Base-by-base conservation (phyloP, 2,329 filamentous ascomycete species). In the Colletotrichum sp. region DNA sequence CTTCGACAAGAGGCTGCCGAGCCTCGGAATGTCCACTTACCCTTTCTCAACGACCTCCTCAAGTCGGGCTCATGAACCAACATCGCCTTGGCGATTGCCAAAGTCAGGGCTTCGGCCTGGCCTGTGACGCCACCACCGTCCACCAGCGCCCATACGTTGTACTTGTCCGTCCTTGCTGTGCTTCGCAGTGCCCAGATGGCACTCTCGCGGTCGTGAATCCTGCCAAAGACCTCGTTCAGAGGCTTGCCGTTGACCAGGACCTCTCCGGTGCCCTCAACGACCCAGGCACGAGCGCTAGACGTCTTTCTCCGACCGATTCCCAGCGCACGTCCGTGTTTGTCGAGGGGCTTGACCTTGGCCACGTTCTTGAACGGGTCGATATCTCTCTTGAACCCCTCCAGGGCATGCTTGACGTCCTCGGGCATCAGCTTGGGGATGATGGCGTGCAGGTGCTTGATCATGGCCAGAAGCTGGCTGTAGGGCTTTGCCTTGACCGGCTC, bases 261-360 rank as follows among this genome's bases (percentile, higher is more conserved):
- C 85, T 98, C 94, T 16, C 97, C 97, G 13, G 94, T 95, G 7
- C 97, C 97, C 86, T 98, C 96, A 6, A 99, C 95, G 26, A 99
- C 87, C 87, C 93, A 97, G 12, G 95, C 97, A 71, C 93, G 92
- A 2, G 97, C 97, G 28, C 92, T 92, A 4, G 96, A 96, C 55
- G 94, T 92, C 90, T 99, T 99, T 84, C 97, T 92, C 86, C 93
- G 92, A 61, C 97, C 97, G 64, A 95, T 92, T 3, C 94, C 97
- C 69, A 94, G 88, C 14, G 96, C 92, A 73, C 95, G 90, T 14
- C 97, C 97, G 78, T 92, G 92, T 77, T 90, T 89, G 84, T 98
- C 96, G 75, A 98, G 88, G 4, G 89, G 86, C 24, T 90, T 88
- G n/a, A 91, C 90, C 66, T 89, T 93, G 4, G 91, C 86, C 77